Base-by-base conservation (phyloP, 768 basidiomycete genomes). In the Boletus rubescentipes region DNA sequence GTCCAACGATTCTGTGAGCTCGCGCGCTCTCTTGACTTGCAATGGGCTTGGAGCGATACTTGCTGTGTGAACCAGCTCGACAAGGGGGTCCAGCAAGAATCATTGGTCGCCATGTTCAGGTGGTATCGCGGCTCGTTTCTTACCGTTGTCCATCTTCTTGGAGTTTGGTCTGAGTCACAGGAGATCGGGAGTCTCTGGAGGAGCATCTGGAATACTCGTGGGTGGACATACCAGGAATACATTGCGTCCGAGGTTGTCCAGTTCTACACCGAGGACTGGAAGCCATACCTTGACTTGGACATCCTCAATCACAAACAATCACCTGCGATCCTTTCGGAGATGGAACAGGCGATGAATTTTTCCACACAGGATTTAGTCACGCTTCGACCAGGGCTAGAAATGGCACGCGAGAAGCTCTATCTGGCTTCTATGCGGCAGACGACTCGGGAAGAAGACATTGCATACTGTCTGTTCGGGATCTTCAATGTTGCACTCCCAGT, bases 191-290 rank as follows among this genome's bases (percentile, higher is more conserved):
- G 6, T 11, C 46, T 53, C 1, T 9, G 32, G 38, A 16, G 1
- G 2, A 59, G 56, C 8, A 16, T 49, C 18, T 60, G 58, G 58
- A 54, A 53, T 26, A 59, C 43, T 3, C 51, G 56, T 0, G 51
- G 26, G 1, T 60, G 58, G 58, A 60, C 58, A 1, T 59, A 46
- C 6, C 58, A 60, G 16, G 56, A 60, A 32, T 59, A 53, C n/a
- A 10, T 46, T 15, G 59, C 58, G 2, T 34, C 52, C 1, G 1
- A 40, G 14, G 7, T 9, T 0, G 37, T 59, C 14, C 40, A 36
- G 18, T 59, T 60, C 32, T 60, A 59, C 21, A 54, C 58, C 0
- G 53, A 55, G 9, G 54, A 55, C 32, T 55, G 54, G 58, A 47
- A 47, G n/a, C 51, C 52, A 4, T 58, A 58, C 15, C 47, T 49